Conservation (phyloP, 306 rosid genomes). For the Medicago ruthenica region DNA sequence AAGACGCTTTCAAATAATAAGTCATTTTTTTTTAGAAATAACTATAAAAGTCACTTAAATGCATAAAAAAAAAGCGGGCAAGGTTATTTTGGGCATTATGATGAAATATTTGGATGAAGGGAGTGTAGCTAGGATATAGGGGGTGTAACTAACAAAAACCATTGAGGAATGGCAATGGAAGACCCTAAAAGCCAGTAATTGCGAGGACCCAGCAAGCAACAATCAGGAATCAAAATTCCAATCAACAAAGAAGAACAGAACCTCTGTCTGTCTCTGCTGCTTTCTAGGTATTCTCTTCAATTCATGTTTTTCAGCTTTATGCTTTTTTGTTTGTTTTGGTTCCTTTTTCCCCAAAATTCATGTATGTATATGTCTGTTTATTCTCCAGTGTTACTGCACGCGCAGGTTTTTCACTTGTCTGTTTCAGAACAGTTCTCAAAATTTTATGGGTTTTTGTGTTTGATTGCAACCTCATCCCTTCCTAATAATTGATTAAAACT, state of each 20-base stretch:
- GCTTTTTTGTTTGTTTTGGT: background rate
- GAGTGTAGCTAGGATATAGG: background rate
- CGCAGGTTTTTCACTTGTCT: constrained; percentile 17
- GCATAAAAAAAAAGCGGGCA: no score
- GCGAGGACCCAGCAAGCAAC: background rate
- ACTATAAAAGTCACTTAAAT: no score
- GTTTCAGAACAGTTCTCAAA: background rate
- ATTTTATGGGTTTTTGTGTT: background rate
- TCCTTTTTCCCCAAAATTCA: background rate
- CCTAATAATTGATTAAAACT: constrained; percentile 27
- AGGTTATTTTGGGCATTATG: background rate
- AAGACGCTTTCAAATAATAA: no score
- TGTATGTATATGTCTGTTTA: background rate
- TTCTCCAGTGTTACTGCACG: constrained; percentile 18
- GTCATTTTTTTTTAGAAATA: no score
- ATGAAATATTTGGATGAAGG: no score
- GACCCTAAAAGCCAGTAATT: background rate
- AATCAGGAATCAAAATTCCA: constrained; percentile 25
- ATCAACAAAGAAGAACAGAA: constrained; percentile 17
- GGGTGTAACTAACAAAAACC: background rate
- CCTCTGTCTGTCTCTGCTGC: background rate
- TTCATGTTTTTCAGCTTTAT: background rate
- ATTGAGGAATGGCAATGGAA: background rate
- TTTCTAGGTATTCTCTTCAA: constrained; percentile 36
- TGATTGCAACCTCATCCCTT: background rate